Evolutionary conservation across 345 rosid species (phyloP).

Genomic region (Acer saccharum): DNA sequence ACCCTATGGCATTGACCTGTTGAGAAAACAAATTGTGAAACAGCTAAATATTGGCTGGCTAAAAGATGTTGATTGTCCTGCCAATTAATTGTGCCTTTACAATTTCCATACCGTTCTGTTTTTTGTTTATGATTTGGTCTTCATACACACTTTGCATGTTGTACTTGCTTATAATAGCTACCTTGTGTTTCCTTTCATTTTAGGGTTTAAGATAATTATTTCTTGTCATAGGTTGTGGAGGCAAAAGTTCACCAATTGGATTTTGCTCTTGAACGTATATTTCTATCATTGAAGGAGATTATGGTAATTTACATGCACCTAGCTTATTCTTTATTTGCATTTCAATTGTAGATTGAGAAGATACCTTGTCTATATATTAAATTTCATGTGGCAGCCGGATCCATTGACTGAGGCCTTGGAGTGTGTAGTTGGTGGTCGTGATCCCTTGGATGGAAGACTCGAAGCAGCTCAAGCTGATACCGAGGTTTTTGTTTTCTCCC

Average conservation of each 20-base stretch:
- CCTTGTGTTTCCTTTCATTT: conserved; percentile 2
- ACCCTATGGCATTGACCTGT: neutral
- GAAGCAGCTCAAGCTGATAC: conserved; percentile 70
- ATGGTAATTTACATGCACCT: conserved; percentile 41
- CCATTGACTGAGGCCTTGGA: conserved; percentile 81
- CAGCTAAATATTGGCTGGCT: conserved; percentile 6
- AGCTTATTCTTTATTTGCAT: conserved; percentile 6
- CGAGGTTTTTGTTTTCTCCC: conserved; percentile 52
- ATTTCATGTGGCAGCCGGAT: conserved; percentile 63
- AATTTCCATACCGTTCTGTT: neutral
- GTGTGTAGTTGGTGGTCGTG: conserved; percentile 66
- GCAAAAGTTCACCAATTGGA: conserved; percentile 95
- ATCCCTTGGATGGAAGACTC: conserved; percentile 56
- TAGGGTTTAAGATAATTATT: conserved; percentile 9
- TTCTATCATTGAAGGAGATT: conserved; percentile 83
- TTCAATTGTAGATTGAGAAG: neutral
- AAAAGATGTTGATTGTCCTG: neutral
- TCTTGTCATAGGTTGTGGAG: conserved; percentile 69
- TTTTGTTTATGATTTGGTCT: conserved; percentile 2
- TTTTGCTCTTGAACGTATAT: conserved; percentile 79
- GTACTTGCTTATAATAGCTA: conserved; percentile 2
- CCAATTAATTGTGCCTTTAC: neutral
- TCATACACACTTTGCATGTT: conserved; percentile 3
- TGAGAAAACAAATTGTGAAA: conserved; percentile 2
- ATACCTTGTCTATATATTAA: neutral